Evolutionary conservation across 2,329 filamentous ascomycete species (phyloP).

Genomic region (Ophiostoma australiae): DNA sequence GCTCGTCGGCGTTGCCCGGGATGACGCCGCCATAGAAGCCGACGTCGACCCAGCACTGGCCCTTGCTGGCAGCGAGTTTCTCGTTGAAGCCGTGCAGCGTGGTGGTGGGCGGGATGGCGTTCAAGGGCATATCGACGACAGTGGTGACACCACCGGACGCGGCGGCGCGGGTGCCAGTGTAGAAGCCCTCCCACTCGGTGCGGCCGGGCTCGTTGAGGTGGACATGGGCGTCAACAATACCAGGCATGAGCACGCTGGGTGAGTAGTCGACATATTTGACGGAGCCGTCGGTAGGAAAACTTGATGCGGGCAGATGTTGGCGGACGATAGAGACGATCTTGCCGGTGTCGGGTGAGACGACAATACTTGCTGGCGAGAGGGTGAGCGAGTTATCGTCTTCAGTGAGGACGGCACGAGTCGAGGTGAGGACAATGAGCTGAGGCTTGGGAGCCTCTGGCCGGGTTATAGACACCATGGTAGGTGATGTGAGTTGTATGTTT

Average conservation of each 20-base stretch:
- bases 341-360: conserved; percentile 70
- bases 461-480: conserved; percentile 31
- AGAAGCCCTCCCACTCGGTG: conserved; percentile 98
- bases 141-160: conserved; percentile 96
- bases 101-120: conserved; percentile 93
- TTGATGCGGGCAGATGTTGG: conserved; percentile 65
- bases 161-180: conserved; percentile 86
- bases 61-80: conserved; percentile 77
- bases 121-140: conserved; percentile 95
- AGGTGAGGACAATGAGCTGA: conserved; percentile 68
- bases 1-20: conserved; percentile 76
- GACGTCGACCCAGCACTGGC: conserved; percentile 97
- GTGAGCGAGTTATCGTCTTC: conserved; percentile 57
- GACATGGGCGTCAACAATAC: conserved; percentile 92
- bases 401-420: conserved; percentile 75
- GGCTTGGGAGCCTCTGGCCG: conserved; percentile 29
- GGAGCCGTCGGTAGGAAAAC: conserved; percentile 65
- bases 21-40: conserved; percentile 95
- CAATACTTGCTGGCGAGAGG: conserved; percentile 76
- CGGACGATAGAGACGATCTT: conserved; percentile 76
- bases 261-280: conserved; percentile 77
- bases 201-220: conserved; percentile 95
- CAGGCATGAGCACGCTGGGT: conserved; percentile 78
- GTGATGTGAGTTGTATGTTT: not conserved
- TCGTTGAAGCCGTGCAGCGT: conserved; percentile 75